Base-by-base conservation (phyloP, 805 yeast species). In the Torulaspora microellipsoides region DNA sequence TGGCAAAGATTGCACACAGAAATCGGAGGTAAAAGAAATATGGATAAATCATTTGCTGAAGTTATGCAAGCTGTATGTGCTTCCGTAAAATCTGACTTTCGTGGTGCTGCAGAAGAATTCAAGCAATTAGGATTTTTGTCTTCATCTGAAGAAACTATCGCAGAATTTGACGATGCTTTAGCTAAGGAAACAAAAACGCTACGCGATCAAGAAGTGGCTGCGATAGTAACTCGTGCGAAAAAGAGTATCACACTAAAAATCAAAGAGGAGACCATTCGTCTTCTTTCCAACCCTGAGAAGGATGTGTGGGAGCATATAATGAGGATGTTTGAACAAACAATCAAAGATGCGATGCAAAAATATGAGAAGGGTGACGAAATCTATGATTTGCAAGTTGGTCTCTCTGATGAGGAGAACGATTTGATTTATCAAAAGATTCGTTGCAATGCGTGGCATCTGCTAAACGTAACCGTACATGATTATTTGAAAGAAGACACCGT, bases 361-460 rank as follows among this genome's bases (percentile, higher is more conserved):
- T 72, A 58, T 46, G 47, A 47, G 25, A 52, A 45, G 0, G 58
- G 43, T 0, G 69, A 58, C 2, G 64, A 57, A 0, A 35, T 43
- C 15, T 73, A 66, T 51, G 89, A 87, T 55, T 85, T 88, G 52
- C 77, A 77, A 20, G 64, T 89, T 7, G 96, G 93, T 0, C 70
- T 80, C 2, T 29, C 48, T 29, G 45, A 36, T 4, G 72, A 64
- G 3, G 69, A 68, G 20, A 81, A 80, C 52, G 46, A 48, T 2
- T 53, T 57, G 2, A 71, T 78, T 1, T 61, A 66, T 8, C 54
- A 57, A n/a, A 68, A 67, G 30, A 67, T 88, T 31, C 68, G 73
- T 34, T 70, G 68, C 51, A 64, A 68, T 28, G 75, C 86, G 2
- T 91, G 98, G 97, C 60, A 66, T 27, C 66, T 70, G 20, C 77